These are phyloP conservation scores for Rutidosis leptorrhynchoides DNA, from an alignment of 129 eudicot species.

Conservation along the genomic window DNA sequence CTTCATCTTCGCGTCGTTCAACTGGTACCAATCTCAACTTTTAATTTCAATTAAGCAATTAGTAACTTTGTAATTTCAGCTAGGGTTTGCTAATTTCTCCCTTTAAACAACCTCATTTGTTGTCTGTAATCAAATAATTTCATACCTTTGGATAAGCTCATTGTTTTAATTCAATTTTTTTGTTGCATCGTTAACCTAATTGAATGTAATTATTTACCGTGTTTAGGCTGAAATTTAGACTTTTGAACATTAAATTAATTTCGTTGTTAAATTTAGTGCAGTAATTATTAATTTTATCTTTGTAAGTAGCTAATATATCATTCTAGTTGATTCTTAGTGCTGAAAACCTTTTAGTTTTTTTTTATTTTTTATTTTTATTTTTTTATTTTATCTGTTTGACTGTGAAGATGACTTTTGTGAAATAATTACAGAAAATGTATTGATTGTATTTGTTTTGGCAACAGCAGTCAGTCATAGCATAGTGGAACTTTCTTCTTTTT, in stretches of 20 bases:
- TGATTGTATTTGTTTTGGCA: neutral
- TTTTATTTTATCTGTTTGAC: neutral
- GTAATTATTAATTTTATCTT: too few species aligned
- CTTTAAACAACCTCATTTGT: neutral
- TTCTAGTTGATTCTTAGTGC: too few species aligned
- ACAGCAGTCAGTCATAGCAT: neutral
- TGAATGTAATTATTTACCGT: neutral
- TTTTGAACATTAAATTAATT: neutral
- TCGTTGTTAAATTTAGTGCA: neutral
- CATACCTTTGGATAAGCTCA: neutral
- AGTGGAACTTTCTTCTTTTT: neutral
- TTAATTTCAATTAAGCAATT: slow-evolving; percentile 18
- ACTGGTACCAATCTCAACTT: slow-evolving; percentile 25
- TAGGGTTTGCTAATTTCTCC: slow-evolving; percentile 1
- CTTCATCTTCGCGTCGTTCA: slow-evolving; percentile 27
- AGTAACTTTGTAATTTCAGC: slow-evolving; percentile 23
- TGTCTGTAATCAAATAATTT: neutral
- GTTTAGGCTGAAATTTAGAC: neutral
- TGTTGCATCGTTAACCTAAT: neutral
- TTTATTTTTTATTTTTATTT: too few species aligned
- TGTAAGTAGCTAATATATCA: too few species aligned
- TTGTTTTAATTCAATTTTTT: too few species aligned
- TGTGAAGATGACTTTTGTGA: neutral
- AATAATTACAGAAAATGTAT: neutral
- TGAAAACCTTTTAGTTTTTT: too few species aligned